These are phyloP conservation scores for Xanthoparmelia taractica DNA, from an alignment of 495 filamentous ascomycete species.

Conservation along the genomic window DNA sequence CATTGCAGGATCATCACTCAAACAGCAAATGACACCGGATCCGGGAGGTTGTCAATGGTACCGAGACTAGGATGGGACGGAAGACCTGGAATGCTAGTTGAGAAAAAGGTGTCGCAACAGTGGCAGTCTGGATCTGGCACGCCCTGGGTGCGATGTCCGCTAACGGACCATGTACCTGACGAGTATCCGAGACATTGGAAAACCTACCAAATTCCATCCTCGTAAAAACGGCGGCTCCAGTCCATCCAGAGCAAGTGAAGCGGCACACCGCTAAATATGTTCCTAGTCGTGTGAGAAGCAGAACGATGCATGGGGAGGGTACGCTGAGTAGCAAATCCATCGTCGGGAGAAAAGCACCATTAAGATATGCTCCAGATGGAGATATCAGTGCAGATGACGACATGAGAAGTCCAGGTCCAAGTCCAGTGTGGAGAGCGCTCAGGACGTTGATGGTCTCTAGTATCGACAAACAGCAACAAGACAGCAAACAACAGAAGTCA, in stretches of 20 bases:
- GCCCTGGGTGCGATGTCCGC: not conserved
- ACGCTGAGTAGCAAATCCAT: not conserved
- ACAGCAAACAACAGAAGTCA: slow-evolving; percentile 12
- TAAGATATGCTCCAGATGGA: not conserved
- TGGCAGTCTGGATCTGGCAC: not conserved
- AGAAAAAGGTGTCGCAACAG: not conserved
- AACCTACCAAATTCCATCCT: not conserved
- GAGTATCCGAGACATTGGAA: not conserved
- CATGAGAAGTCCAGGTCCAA: not conserved
- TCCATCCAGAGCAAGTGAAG: not conserved
- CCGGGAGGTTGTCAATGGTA: not conserved
- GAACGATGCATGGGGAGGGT: not conserved
- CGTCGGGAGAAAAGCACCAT: not conserved
- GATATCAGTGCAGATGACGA: not conserved
- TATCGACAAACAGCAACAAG: not conserved
- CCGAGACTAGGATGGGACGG: not conserved
- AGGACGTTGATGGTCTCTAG: not conserved
- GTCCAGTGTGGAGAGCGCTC: not conserved
- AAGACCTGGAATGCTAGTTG: not conserved
- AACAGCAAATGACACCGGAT: not conserved
- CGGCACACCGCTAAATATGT: not conserved
- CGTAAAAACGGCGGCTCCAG: not conserved
- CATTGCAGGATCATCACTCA: not conserved
- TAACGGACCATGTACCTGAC: slow-evolving; percentile 2
- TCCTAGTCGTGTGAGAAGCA: not conserved